Evolutionary conservation across 1,284 basidiomycete species (phyloP).

Genomic region (Tremellales sp.): DNA sequence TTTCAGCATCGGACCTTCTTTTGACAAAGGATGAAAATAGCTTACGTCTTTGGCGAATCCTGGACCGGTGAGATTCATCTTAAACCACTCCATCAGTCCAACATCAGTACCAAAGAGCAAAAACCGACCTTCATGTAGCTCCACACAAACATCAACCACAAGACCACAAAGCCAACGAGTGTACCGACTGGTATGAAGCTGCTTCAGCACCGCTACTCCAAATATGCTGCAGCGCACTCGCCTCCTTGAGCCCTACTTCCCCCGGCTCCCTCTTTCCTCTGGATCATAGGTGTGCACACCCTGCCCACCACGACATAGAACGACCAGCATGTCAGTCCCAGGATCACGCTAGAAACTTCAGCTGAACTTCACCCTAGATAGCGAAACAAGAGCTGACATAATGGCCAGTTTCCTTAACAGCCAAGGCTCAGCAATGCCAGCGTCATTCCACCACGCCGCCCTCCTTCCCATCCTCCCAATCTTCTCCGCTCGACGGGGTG

Average conservation of each 20-base stretch:
- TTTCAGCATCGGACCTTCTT: neutral
- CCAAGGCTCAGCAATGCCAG: conserved; percentile 27
- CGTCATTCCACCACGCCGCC: too few relatives aligned
- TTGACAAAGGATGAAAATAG: conserved; percentile 9
- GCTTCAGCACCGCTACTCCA: neutral
- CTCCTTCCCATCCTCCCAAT: neutral
- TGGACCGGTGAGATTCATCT: conserved; percentile 62
- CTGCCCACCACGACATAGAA: conserved; percentile 68
- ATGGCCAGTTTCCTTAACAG: conserved; percentile 28
- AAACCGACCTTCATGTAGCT: conserved; percentile 60
- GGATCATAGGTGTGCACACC: conserved; percentile 63
- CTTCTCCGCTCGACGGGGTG: neutral
- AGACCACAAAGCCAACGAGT: conserved; percentile 57
- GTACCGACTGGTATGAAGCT: conserved; percentile 54
- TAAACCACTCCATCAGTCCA: neutral
- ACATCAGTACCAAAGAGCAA: neutral
- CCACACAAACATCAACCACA: conserved; percentile 69
- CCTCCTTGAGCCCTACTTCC: conserved; percentile 57
- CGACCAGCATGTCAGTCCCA: conserved; percentile 35
- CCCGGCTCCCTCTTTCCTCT: conserved; percentile 47
- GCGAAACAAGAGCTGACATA: conserved; percentile 16
- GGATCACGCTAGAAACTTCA: conserved; percentile 27
- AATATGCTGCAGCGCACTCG: conserved; percentile 46
- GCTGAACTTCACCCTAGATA: neutral
- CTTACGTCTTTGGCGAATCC: conserved; percentile 66